These are phyloP conservation scores for Boletellus dicymbophilus DNA, from an alignment of 1,284 basidiomycete genomes.

Conservation along the genomic window DNA sequence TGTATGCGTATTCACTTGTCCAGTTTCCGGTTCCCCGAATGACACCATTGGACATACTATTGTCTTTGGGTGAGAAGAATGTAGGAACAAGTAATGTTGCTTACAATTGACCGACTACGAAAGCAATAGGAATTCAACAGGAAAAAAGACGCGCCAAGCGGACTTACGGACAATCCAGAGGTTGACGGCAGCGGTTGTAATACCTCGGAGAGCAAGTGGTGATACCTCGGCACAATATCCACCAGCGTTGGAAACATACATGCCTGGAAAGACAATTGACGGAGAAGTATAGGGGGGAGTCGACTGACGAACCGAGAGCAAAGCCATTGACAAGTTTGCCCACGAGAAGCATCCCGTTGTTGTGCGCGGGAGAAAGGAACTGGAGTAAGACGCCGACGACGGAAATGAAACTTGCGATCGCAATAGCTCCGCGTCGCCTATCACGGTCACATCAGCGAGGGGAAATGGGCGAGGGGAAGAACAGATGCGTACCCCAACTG, in stretches of 20 bases:
- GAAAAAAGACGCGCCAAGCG: neutral
- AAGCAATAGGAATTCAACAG: neutral
- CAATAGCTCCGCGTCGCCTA: constrained; percentile 26
- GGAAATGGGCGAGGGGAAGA: too few relatives aligned
- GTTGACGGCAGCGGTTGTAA: constrained; percentile 31
- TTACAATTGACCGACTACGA: constrained; percentile 29
- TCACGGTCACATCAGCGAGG: neutral
- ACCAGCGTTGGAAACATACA: constrained; percentile 28
- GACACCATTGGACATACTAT: constrained; percentile 30
- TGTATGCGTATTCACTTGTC: constrained; percentile 26
- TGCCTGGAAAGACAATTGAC: constrained; percentile 13
- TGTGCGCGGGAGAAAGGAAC: constrained; percentile 25
- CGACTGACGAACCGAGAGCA: constrained; percentile 20
- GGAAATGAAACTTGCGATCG: constrained; percentile 24
- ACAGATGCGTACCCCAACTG: constrained; percentile 18
- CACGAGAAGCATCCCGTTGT: constrained; percentile 26
- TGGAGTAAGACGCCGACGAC: constrained; percentile 27
- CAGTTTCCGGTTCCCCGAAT: constrained; percentile 25
- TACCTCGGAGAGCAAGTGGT: constrained; percentile 28
- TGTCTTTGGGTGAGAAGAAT: neutral
- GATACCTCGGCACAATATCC: constrained; percentile 33
- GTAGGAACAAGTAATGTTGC: neutral
- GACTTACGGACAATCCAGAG: constrained; percentile 30
- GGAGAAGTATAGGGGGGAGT: too few relatives aligned
- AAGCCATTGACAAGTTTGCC: constrained; percentile 32